Evolutionary conservation across 139 green algal genomes (phyloP).

Genomic region (Tetradesmus obliquus): DNA sequence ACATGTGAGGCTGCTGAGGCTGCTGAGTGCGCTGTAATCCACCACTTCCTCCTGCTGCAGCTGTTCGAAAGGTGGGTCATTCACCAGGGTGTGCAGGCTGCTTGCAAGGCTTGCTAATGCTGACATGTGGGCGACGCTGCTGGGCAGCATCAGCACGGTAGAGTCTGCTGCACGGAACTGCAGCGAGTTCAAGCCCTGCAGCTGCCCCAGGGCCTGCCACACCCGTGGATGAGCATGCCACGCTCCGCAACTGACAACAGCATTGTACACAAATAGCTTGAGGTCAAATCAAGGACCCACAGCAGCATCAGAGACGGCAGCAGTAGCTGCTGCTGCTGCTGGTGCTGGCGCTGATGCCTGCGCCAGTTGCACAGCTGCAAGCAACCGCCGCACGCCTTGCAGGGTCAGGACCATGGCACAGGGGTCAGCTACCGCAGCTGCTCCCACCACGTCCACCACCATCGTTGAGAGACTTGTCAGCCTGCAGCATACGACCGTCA

Average conservation of each 20-base stretch:
- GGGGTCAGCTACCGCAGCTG: too few relatives aligned
- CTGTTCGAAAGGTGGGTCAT: too few relatives aligned
- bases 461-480: too few relatives aligned
- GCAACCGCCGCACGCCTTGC: too few relatives aligned
- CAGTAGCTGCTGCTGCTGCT: background rate
- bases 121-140: background rate
- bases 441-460: too few relatives aligned
- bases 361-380: too few relatives aligned
- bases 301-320: background rate
- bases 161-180: background rate
- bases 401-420: too few relatives aligned
- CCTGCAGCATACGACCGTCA: too few relatives aligned
- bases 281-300: background rate
- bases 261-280: background rate
- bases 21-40: background rate
- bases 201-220: background rate
- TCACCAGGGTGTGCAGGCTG: background rate
- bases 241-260: too few relatives aligned
- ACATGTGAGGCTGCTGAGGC: background rate
- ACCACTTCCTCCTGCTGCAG: too few relatives aligned
- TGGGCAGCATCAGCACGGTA: background rate
- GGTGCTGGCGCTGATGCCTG: too few relatives aligned
- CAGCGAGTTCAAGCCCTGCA: background rate
- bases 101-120: background rate
- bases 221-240: background rate